These are phyloP conservation scores for Sideroxylon spinosum DNA, from an alignment of 179 eudicot species.

Conservation along the genomic window DNA sequence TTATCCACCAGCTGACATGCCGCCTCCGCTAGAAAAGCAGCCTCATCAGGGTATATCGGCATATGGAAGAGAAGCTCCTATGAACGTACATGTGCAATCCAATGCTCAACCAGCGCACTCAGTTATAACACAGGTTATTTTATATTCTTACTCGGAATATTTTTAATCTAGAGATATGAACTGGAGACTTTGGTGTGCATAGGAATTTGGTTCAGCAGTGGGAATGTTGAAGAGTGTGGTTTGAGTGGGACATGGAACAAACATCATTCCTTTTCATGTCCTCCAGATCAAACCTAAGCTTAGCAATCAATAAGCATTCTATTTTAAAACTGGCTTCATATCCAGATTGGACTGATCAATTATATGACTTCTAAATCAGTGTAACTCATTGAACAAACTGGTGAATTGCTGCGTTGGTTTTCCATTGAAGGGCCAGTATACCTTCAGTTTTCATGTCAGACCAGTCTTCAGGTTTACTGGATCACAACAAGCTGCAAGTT, in stretches of 20 bases:
- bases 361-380: not conserved
- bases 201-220: not conserved
- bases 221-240: not conserved
- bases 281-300: not conserved
- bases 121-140: slow-evolving; percentile 40
- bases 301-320: not conserved
- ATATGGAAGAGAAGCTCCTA: slow-evolving; percentile 71
- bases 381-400: slow-evolving; percentile 1
- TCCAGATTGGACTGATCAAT: not conserved
- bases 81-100: slow-evolving; percentile 32
- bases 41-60: slow-evolving; percentile 80
- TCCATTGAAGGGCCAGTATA: not conserved
- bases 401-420: not conserved
- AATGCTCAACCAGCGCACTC: slow-evolving; percentile 34
- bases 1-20: slow-evolving; percentile 70
- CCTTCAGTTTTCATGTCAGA: not conserved
- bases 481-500: not conserved
- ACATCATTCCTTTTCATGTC: not conserved
- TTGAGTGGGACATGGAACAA: not conserved
- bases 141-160: not conserved
- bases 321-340: slow-evolving; percentile 3
- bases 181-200: slow-evolving; percentile 7
- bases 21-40: slow-evolving; percentile 53
- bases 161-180: not conserved
- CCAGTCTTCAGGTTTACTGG: not conserved